Base-by-base conservation (phyloP, 371 early-diverging fungal species). In the Synchytrium microbalum region DNA sequence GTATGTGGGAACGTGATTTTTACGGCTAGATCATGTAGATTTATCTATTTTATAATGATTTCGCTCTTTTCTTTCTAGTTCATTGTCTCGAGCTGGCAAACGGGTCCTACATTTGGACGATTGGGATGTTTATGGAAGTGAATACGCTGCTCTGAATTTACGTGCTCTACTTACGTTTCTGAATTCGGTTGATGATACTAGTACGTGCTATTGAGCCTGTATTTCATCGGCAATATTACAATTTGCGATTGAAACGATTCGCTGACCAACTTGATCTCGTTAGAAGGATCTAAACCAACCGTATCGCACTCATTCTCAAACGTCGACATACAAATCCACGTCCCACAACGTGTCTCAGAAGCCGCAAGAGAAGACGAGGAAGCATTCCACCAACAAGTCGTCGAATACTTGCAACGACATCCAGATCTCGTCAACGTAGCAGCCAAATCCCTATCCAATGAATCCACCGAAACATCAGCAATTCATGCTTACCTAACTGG, bases 51-150 rank as follows among this genome's bases (percentile, higher is more conserved):
- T n/a, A 26, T 23, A 31, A 16, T 30, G 32, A 28, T 1, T 38
- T 16, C 1, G 19, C 46, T 19, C 5, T 19, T 10, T 38, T 19
- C 5, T 0, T 30, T n/a, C 57, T 61, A 89, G 89, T 14, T 85
- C 92, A 3, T 80, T 93, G 32, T 82, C 93, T 16, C 73, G 86
- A 8, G 79, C 79, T 14, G 92, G 91, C n/a, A 85, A 88, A 66
- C 81, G 81, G 30, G 92, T 97, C 0, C 84, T 96, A n/a, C 96
- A 95, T 68, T 74, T 97, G 25, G 98, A 97, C 72, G 75, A 82
- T 53, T 86, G 87, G 63, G 76, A 77, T 25, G 83, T 83, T 62
- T 99, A 99, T 75, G 99, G 98, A 27, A 87, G 88, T 10, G 84
- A 82, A 59, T 81, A 81, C 72, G 82, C 86, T 0, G 83, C 86